Base-by-base conservation (phyloP, 2,329 filamentous ascomycete species). In the Aspergillus sp. region DNA sequence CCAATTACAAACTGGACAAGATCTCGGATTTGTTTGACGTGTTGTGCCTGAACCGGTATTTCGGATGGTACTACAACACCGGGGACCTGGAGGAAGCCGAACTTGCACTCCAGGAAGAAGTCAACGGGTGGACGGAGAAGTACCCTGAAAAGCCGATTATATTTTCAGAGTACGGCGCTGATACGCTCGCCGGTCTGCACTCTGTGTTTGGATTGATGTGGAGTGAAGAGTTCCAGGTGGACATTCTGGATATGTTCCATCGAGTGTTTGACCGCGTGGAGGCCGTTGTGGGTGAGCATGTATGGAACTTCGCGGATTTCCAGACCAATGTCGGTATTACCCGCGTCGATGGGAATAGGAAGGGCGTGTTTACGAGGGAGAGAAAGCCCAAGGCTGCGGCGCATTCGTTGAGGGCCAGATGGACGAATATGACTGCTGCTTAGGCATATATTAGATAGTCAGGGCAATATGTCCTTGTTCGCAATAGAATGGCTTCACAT, bases 161-260 rank as follows among this genome's bases (percentile, higher is more conserved):
- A 27, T 68, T 71, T 57, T 57, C 62, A 2, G 69, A 71, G 54
- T 71, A 71, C 20, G 69, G 70, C 0, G 68, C 66, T 0, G 70
- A 72, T 46, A 68, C 68, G 0, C 17, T 68, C 4, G 57, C 70
- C 0, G 70, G 70, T 0, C 44, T 72, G 17, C 70, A 72, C 51
- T 59, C 69, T 3, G 56, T 68, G 1, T 30, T 55, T 0, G 64
- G 62, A 7, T 40, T 70, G 4, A 66, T 65, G 3, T 71, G 68
- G 68, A 68, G 64, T 20, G 69, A 73, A 48, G 70, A 71, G 57
- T 71, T 65, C 54, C 68, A 71, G 54, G 51, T 56, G 1, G 11
- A 51, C 7, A 47, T 70, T 19, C 51, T 73, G 13, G 61, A 66
- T 17, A 68, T 69, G 67, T 70, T 61, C 15, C 68, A 70, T 34